These are phyloP conservation scores for Erysimum cheiranthoides DNA, from an alignment of 345 rosid genomes.

Conservation along the genomic window DNA sequence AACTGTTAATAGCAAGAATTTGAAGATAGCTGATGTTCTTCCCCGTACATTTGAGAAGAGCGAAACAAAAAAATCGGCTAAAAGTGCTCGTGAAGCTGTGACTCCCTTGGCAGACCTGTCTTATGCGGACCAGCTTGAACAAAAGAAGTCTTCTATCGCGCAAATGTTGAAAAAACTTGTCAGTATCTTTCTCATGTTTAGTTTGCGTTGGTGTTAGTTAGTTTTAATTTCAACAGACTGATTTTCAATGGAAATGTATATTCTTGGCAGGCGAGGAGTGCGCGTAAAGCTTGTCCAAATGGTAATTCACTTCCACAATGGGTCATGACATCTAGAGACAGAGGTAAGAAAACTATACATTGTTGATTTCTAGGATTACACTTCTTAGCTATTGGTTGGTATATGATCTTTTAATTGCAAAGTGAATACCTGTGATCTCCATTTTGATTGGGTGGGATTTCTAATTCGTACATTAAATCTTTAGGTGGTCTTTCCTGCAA, in stretches of 20 bases:
- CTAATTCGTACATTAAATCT: conserved; percentile 5
- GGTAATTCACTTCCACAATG: conserved; percentile 87
- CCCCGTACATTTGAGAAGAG: conserved; percentile 70
- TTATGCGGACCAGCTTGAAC: conserved; percentile 76
- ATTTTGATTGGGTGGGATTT: neutral
- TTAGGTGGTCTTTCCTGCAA: conserved; percentile 92
- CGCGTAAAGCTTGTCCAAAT: conserved; percentile 91
- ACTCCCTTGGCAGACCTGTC: conserved; percentile 81
- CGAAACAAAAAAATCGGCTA: conserved; percentile 47
- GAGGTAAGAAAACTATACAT: conserved; percentile 59
- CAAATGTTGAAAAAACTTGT: conserved; percentile 91
- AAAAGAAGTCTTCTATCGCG: conserved; percentile 61
- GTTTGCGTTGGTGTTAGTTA: neutral
- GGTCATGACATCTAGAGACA: conserved; percentile 81
- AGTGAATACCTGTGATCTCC: conserved; percentile 5
- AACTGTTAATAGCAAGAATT: conserved; percentile 59
- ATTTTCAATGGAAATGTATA: conserved; percentile 28
- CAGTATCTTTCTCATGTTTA: conserved; percentile 31
- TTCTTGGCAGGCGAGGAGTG: conserved; percentile 76
- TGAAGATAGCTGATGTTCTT: conserved; percentile 79
- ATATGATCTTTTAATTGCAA: neutral
- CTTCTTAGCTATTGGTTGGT: conserved; percentile 7
- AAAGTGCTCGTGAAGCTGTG: conserved; percentile 81
- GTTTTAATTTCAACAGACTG: conserved; percentile 30
- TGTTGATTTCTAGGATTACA: conserved; percentile 11